Evolutionary conservation across 2,329 filamentous ascomycete genomes (phyloP), one percentile per base, ranked within the genome.

Genomic region (Penicillium paneum): DNA sequence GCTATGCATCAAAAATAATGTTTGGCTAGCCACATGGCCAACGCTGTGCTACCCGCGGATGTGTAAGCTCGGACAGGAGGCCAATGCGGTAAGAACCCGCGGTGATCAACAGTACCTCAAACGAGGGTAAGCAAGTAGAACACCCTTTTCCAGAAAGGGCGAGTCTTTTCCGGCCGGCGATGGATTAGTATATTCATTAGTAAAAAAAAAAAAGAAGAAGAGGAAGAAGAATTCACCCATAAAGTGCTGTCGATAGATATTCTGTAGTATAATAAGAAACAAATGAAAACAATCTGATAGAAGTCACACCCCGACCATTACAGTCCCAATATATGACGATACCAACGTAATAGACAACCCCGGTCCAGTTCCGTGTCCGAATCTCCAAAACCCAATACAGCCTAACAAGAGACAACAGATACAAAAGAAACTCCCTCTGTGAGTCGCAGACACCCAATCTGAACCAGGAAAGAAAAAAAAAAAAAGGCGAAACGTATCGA

Each of bases 1-100:
- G 42, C 45, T 47, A 19, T 17, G 42, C 21, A 13, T 50, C 40
- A 46, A 46, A 50, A 41, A 54, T 54, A 50, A 44, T 50, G 39
- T 54, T 50, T 54, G 46, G 52, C 39, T 54, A 32, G 52, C 44
- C 52, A 54, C 52, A 54, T 54, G 52, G 52, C 52, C 49, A 48
- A 50, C n/a, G 46, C 39, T 44, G 47, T 42, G 24, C 45, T 29
- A 49, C 24, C 46, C 32, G 46, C 52, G 46, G 46, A 44, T 44
- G 47, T 54, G 46, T 36, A 50, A 43, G 21, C 34, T 50, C 34
- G 15, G 29, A 6, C 43, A 26, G 45, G 39, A 50, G 52, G 46
- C 19, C 52, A 54, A 39, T 50, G 52, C 52, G 46, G 40, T n/a
- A 43, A 49, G 38, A 43, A 44, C 39, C 39, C 39, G 51, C 44